Evolutionary conservation across 768 basidiomycete genomes (phyloP).

Genomic region (Russula griseocarnosa): DNA sequence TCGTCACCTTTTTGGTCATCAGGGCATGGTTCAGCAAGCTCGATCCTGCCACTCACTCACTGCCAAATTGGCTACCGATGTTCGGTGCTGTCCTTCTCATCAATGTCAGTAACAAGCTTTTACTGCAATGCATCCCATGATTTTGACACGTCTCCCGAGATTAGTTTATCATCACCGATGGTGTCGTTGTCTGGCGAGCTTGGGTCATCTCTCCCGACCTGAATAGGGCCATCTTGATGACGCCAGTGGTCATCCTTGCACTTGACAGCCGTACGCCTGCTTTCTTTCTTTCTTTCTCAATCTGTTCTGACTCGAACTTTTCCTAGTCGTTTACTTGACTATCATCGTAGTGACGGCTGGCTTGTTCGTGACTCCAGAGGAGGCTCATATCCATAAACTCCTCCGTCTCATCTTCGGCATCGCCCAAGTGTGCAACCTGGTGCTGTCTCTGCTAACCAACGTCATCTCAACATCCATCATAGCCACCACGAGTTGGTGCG

Average conservation of each 20-base stretch:
- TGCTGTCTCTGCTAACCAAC: constrained; percentile 10
- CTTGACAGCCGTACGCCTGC: neutral
- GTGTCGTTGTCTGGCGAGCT: constrained; percentile 20
- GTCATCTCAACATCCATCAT: constrained; percentile 9
- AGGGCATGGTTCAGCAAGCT: neutral
- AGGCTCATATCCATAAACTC: too few relatives aligned
- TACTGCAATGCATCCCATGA: neutral
- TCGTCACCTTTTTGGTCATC: neutral
- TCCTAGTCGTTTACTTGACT: neutral
- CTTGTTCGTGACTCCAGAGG: neutral
- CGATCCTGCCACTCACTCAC: neutral
- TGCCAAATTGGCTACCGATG: neutral
- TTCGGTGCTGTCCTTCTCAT: constrained; percentile 5
- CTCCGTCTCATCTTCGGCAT: neutral
- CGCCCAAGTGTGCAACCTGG: constrained; percentile 5
- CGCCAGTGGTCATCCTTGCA: neutral
- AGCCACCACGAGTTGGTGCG: constrained; percentile 4
- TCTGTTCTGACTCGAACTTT: neutral
- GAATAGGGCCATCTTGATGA: neutral
- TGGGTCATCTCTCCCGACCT: constrained; percentile 6
- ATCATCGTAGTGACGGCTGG: neutral
- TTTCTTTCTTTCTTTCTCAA: neutral
- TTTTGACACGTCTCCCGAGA: neutral
- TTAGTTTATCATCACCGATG: constrained; percentile 17
- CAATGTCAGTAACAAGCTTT: constrained; percentile 3